phyloP scores from a whole-genome alignment of 352 stramenopile species.

The Globisporangium solare region DNA sequence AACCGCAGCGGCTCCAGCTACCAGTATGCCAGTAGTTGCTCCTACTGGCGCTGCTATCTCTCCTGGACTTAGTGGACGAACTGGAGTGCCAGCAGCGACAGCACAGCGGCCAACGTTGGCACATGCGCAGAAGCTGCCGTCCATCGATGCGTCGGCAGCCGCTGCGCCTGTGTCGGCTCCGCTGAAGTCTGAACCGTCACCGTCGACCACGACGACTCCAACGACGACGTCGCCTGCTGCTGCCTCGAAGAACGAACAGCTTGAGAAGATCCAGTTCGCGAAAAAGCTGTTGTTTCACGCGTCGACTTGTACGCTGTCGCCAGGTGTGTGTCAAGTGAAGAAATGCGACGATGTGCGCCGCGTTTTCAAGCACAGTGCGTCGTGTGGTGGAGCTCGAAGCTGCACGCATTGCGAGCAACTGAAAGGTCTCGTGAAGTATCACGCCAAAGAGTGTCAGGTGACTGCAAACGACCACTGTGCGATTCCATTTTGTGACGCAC shows the following conservation, averaged over 20 bases:
- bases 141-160: background rate
- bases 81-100: slow-evolving; percentile 1
- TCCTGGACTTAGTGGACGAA: slow-evolving; percentile 3
- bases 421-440: slow-evolving; percentile 80
- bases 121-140: slow-evolving; percentile 3
- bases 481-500: slow-evolving; percentile 80
- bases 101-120: slow-evolving; percentile 20
- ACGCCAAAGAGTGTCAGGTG: slow-evolving; percentile 74
- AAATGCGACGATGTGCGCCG: slow-evolving; percentile 83
- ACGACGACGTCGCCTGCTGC: slow-evolving; percentile 18
- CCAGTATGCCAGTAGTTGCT: background rate
- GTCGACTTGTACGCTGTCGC: slow-evolving; percentile 49
- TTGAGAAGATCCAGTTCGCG: slow-evolving; percentile 84
- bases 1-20: background rate
- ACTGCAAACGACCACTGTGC: slow-evolving; percentile 60
- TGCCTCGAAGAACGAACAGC: slow-evolving; percentile 45
- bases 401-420: slow-evolving; percentile 81
- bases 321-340: slow-evolving; percentile 75
- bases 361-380: slow-evolving; percentile 83
- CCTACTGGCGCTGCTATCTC: background rate
- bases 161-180: slow-evolving; percentile 11
- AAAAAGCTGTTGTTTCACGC: slow-evolving; percentile 79
- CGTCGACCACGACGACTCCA: slow-evolving; percentile 4
- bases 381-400: slow-evolving; percentile 56
- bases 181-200: slow-evolving; percentile 30